Percentiles rank a stretch among this genome's conserved stretches.
phyloP scores from a whole-genome alignment of 495 filamentous ascomycete genomes.

The Rostrohypoxylon terebratum region DNA sequence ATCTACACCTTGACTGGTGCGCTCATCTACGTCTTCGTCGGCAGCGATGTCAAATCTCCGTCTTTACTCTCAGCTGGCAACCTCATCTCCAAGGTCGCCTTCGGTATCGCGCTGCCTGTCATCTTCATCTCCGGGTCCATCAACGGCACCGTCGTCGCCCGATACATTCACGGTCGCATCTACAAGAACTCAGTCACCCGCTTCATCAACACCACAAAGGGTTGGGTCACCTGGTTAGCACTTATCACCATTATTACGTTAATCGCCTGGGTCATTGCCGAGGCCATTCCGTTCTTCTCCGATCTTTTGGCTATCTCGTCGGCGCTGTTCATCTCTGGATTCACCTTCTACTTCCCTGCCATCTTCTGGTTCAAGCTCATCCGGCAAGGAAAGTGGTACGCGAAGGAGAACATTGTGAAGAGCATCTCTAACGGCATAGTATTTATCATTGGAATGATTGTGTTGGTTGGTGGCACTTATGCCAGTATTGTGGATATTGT shows the following conservation, averaged over 20 bases:
- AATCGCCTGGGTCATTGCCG: conserved; percentile 77
- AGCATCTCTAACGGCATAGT: conserved; percentile 61
- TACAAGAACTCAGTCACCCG: conserved; percentile 66
- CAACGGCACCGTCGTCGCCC: conserved; percentile 67
- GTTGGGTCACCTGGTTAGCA: conserved; percentile 68
- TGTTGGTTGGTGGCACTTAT: conserved; percentile 70
- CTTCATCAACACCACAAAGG: conserved; percentile 70
- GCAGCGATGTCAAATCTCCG: conserved; percentile 73
- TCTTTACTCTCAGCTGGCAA: conserved; percentile 73
- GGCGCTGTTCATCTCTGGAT: conserved; percentile 71
- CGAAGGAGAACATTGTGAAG: conserved; percentile 59
- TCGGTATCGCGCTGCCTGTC: conserved; percentile 83
- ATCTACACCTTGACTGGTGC: conserved; percentile 76
- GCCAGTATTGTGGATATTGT: conserved; percentile 67
- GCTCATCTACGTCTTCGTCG: conserved; percentile 79
- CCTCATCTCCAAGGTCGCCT: conserved; percentile 75
- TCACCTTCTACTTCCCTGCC: conserved; percentile 73
- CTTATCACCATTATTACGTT: conserved; percentile 71
- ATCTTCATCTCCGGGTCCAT: conserved; percentile 77
- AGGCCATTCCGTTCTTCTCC: conserved; percentile 78
- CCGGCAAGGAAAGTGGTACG: conserved; percentile 63
- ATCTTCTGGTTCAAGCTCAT: conserved; percentile 74
- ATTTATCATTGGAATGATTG: conserved; percentile 66
- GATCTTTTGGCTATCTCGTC: conserved; percentile 71
- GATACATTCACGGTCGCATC: conserved; percentile 74